Evolutionary conservation across 768 basidiomycete genomes (phyloP), one percentile per base, ranked within the genome.

Genomic region (Trametes villosa): DNA sequence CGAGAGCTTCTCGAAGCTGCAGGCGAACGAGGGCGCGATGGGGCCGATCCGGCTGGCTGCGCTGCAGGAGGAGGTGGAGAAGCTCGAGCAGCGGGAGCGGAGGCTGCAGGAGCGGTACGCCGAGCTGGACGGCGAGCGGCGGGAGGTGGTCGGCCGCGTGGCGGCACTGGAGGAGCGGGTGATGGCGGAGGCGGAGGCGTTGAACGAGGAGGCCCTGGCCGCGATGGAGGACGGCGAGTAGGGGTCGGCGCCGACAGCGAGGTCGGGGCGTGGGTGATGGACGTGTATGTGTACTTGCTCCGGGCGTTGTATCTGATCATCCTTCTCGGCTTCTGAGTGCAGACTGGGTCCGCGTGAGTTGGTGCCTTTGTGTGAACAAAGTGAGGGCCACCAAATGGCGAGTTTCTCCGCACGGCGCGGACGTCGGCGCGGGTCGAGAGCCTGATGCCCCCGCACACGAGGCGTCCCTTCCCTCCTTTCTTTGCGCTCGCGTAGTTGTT

Each of bases 1-100:
- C 64, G 88, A 91, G 65, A 91, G 89, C 71, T 98, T 97, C 73
- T 78, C 80, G 27, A 83, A 84, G 62, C 78, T 99, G 53, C 84
- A 83, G 53, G 74, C 77, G 46, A 86, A 88, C 67, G 97, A 99
- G 77, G 72, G 77, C 24, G 88, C 83, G 1, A 84, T 86, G 52
- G 93, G 90, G 3, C 95, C 96, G 11, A 82, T 86, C 54, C 77
- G 96, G 44, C 80, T 94, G 52, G 86, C 86, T 48, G 77, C 81
- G n/a, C 81, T 97, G 65, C 86, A 86, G 71, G 93, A 94, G 67
- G 96, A 98, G 71, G 96, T 98, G 24, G 88, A 90, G 36, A 79
- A 76, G 63, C 79, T 98, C 29, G 89, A 92, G 71, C 77, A 80
- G 59, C 80, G 91, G 65, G 97, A 98, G 75, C 77, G 81, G 54